Percentiles rank a stretch among this genome's conserved stretches.
Evolutionary conservation across 495 filamentous ascomycete species (phyloP).

Genomic region (Annulohypoxylon nitens): DNA sequence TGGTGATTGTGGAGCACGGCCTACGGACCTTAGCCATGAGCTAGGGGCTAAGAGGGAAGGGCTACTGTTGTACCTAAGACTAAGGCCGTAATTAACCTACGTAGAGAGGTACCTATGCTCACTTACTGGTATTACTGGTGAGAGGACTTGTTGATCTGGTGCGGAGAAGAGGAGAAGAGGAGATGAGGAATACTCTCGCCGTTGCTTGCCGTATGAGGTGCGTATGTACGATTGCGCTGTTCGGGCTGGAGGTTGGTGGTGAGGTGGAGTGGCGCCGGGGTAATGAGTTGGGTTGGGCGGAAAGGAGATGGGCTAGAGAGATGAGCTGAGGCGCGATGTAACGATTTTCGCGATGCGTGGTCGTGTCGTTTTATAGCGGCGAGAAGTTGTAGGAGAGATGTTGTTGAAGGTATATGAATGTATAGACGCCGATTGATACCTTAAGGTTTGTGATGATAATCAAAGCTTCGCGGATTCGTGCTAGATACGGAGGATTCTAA

Average conservation of each 20-base stretch:
- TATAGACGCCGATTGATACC: background rate
- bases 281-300: background rate
- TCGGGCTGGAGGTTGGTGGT: background rate
- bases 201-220: background rate
- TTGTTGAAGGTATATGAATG: background rate
- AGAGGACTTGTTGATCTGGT: background rate
- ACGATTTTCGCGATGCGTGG: conserved; percentile 2
- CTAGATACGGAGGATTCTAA: background rate
- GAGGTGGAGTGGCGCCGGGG: background rate
- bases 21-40: background rate
- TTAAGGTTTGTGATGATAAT: background rate
- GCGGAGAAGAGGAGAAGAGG: background rate
- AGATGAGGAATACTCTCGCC: background rate
- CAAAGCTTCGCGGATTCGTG: background rate
- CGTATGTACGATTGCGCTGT: background rate
- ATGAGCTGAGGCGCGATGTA: conserved; percentile 7
- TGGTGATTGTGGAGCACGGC: background rate
- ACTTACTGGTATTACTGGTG: no score
- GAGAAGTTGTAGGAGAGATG: background rate
- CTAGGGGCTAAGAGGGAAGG: background rate
- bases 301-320: background rate
- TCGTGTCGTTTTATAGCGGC: background rate
- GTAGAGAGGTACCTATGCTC: no score
- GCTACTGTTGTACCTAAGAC: background rate
- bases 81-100: conserved; percentile 6